phyloP scores from a whole-genome alignment of 2,329 filamentous ascomycete genomes.

The Coniochaeta sp. region DNA sequence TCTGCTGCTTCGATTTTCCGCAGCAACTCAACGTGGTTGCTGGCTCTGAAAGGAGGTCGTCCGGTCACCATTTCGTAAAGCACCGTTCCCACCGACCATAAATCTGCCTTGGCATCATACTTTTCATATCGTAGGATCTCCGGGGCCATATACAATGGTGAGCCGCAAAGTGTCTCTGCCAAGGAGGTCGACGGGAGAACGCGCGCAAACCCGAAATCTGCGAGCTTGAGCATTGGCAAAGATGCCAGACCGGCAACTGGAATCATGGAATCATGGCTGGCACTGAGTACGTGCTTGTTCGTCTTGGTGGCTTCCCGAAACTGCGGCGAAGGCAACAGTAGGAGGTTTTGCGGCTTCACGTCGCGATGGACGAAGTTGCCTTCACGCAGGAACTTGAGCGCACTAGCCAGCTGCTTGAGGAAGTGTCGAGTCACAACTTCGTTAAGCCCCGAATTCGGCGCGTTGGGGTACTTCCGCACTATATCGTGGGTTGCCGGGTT shows the following conservation, averaged over 20 bases:
- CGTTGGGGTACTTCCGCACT: conserved; percentile 87
- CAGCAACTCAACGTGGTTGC: conserved; percentile 89
- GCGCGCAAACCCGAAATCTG: conserved; percentile 97
- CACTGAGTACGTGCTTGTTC: conserved; percentile 64
- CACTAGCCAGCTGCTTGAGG: conserved; percentile 87
- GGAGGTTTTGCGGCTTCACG: conserved; percentile 92
- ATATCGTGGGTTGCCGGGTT: conserved; percentile 82
- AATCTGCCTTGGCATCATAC: conserved; percentile 92
- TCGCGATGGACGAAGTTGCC: conserved; percentile 92
- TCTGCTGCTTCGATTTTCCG: conserved; percentile 86
- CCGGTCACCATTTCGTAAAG: conserved; percentile 93
- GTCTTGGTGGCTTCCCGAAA: conserved; percentile 58
- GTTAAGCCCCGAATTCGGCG: conserved; percentile 76
- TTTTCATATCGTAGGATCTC: conserved; percentile 96
- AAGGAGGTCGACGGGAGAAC: conserved; percentile 85
- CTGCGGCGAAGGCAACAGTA: conserved; percentile 75
- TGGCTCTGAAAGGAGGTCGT: conserved; percentile 81
- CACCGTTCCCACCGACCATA: conserved; percentile 97
- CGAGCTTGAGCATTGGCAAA: conserved; percentile 92
- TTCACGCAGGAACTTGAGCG: conserved; percentile 78
- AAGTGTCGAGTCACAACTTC: conserved; percentile 97
- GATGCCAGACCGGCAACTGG: conserved; percentile 76
- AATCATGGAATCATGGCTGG: conserved; percentile 72
- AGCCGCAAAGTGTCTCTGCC: conserved; percentile 93
- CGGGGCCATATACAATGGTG: conserved; percentile 96